A percentile compares a stretch with the other conserved stretches of the same genome.
These are phyloP conservation scores for Penicillium steckii DNA, from an alignment of 495 filamentous ascomycete genomes.

Conservation along the genomic window DNA sequence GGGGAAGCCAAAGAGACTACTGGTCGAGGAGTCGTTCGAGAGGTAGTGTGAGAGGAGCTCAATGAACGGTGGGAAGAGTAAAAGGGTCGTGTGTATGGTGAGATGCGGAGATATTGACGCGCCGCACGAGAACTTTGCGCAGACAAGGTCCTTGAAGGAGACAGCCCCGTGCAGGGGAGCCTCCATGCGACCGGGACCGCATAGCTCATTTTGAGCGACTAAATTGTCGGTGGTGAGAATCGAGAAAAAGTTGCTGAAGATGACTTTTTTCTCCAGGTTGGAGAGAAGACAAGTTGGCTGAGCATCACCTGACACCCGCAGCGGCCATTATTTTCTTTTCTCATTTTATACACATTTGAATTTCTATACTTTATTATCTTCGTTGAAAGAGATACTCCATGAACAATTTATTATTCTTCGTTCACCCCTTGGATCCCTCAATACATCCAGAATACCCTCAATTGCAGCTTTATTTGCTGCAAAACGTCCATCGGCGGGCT, in stretches of 20 bases:
- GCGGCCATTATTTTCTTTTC: no score
- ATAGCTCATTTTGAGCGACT: constrained; percentile 48
- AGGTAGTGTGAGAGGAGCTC: constrained; percentile 5
- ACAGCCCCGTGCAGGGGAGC: constrained; percentile 42
- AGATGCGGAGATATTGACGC: constrained; percentile 21
- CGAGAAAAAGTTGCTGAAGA: background rate
- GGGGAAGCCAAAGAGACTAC: background rate
- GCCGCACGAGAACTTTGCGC: constrained; percentile 11
- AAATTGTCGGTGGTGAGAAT: constrained; percentile 1
- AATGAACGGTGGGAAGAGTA: constrained; percentile 17
- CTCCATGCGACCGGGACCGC: constrained; percentile 46
- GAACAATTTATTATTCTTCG: no score
- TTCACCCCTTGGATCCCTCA: no score
- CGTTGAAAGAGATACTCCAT: no score
- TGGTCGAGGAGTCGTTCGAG: background rate
- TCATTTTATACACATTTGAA: no score
- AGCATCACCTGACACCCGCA: no score
- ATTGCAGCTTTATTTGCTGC: no score
- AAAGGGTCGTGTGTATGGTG: constrained; percentile 18
- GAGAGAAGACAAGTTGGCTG: no score
- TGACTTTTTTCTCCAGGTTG: no score
- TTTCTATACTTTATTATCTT: no score
- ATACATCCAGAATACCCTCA: no score
- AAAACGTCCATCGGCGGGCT: background rate
- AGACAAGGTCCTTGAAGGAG: constrained; percentile 27